A percentile compares a stretch with the other conserved stretches of the same genome.
phyloP scores from a whole-genome alignment of 306 rosid genomes.

The Hippophae tibetana region DNA sequence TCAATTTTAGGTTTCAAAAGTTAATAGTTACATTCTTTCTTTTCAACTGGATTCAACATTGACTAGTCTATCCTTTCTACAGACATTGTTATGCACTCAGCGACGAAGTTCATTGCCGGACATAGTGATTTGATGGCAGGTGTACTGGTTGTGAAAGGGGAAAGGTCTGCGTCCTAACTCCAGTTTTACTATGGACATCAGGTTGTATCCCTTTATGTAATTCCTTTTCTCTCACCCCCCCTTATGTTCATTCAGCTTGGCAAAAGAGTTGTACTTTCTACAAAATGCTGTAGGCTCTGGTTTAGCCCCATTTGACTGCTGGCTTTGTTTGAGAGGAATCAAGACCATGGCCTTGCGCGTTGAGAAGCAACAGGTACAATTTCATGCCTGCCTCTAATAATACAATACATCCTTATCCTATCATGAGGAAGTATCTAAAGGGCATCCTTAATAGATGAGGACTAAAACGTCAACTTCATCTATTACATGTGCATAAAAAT shows the following conservation, averaged over 20 bases:
- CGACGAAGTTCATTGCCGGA: constrained; percentile 89
- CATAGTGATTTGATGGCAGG: constrained; percentile 93
- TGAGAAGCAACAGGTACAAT: constrained; percentile 85
- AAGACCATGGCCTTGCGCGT: constrained; percentile 87
- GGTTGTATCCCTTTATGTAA: neutral
- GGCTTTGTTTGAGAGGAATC: constrained; percentile 77
- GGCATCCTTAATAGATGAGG: neutral
- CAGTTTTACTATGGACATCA: constrained; percentile 3
- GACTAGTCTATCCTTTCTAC: constrained; percentile 19
- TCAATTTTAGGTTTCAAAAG: constrained; percentile 6
- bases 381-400: constrained; percentile 17
- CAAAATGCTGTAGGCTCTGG: constrained; percentile 93
- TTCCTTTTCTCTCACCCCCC: constrained; percentile 1
- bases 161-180: constrained; percentile 43
- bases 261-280: constrained; percentile 68
- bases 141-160: constrained; percentile 78
- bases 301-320: constrained; percentile 87
- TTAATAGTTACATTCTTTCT: neutral
- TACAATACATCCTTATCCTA: too few species aligned
- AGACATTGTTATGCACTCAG: constrained; percentile 92
- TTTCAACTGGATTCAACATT: constrained; percentile 1
- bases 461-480: neutral
- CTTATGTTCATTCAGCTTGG: constrained; percentile 45
- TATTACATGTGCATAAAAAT: neutral
- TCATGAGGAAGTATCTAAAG: neutral